These are phyloP conservation scores for Neurospora sp. DNA, from an alignment of 495 filamentous ascomycete species.

Conservation along the genomic window DNA sequence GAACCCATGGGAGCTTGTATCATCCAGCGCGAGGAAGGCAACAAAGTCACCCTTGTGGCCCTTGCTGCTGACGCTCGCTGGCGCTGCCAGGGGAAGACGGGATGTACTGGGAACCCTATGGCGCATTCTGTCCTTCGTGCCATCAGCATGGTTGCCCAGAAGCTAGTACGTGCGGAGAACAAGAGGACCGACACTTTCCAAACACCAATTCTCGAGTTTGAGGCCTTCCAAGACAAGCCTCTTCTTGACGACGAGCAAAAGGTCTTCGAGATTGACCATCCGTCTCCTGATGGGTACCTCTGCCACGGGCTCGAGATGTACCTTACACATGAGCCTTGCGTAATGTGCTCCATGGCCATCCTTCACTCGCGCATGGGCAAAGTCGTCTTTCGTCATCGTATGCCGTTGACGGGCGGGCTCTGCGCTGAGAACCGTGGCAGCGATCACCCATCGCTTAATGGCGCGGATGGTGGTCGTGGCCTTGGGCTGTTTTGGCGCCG, in stretches of 20 bases:
- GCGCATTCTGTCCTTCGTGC: constrained; percentile 76
- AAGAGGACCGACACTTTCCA: constrained; percentile 13
- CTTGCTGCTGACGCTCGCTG: constrained; percentile 75
- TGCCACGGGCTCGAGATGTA: constrained; percentile 88
- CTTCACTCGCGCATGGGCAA: constrained; percentile 80
- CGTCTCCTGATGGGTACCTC: constrained; percentile 67
- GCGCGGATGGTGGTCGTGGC: constrained; percentile 39
- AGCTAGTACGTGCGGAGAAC: constrained; percentile 42
- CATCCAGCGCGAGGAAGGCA: constrained; percentile 45
- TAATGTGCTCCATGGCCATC: constrained; percentile 94
- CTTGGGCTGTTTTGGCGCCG: constrained; percentile 88
- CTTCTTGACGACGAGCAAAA: constrained; percentile 30
- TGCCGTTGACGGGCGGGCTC: constrained; percentile 51
- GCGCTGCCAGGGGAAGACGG: constrained; percentile 36
- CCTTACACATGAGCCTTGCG: constrained; percentile 85
- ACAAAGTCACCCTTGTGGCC: constrained; percentile 44
- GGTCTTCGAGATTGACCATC: constrained; percentile 35
- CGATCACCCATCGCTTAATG: constrained; percentile 17
- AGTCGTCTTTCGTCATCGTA: constrained; percentile 63
- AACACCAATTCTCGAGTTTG: constrained; percentile 30
- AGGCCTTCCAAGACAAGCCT: constrained; percentile 36
- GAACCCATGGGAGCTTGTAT: constrained; percentile 73
- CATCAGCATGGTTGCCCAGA: constrained; percentile 77
- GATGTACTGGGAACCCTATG: constrained; percentile 55
- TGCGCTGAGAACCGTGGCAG: constrained; percentile 38